Base-by-base conservation (phyloP, 345 rosid species). In the Boechera retrofracta region DNA sequence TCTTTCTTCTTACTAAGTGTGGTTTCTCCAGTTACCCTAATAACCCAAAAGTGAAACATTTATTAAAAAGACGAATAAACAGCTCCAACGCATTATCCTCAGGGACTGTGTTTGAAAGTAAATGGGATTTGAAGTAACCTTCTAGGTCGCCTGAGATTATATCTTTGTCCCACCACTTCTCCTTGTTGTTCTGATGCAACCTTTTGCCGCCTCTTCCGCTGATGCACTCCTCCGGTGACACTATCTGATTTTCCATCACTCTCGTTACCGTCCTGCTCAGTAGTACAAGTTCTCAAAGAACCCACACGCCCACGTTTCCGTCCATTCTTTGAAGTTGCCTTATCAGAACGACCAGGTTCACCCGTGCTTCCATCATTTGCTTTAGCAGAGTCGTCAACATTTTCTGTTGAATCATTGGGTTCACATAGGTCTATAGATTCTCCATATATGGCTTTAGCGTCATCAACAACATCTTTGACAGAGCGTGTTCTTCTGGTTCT, bases 381-480 rank as follows among this genome's bases (percentile, higher is more conserved):
- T 75, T 66, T 79, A 57, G 71, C 82, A 65, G 93, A 82, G 72
- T 90, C 88, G 76, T 88, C 89, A 18, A 67, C 79, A 60, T 66
- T 81, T 47, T 82, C 86, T 53, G 75, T 84, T 73, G 83, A 65
- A 71, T 73, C 82, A 64, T 72, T 85, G 5, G 81, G 74, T 41
- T 91, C 91, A 69, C 72, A 79, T 54, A 64, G 33, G 38, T 85
- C 85, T 24, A 87, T 42, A 47, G 85, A 84, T 65, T 83, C 85
- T 60, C 96, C 98, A 74, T 87, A 83, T 62, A 92, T 75, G 60
- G 85, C 85, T 74, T 89, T 86, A 4, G 89, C 96, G 56, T 92
- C 99, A 74, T 85, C 82, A 2, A 90, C 96, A 82, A 87, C 92
- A 45, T 81, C 91, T 84, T 92, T 95, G 65, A 92, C 87, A 61